Evolutionary conservation across 441 rosid species (phyloP).

Genomic region (Capsella rubella): DNA sequence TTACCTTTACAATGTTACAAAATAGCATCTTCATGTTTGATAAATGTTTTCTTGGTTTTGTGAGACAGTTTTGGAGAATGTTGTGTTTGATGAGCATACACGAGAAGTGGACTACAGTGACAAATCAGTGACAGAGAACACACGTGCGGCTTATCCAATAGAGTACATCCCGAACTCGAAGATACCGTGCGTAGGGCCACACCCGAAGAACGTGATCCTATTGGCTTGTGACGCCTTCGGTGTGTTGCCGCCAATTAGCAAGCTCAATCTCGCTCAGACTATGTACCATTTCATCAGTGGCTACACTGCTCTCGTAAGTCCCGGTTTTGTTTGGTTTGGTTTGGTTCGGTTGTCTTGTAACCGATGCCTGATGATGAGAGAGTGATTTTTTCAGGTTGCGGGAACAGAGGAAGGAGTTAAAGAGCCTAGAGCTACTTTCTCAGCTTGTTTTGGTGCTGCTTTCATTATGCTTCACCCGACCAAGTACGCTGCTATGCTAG

Average conservation of each 20-base stretch:
- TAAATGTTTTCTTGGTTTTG: neutral
- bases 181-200: slow-evolving; percentile 91
- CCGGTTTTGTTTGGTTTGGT: neutral
- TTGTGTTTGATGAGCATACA: slow-evolving; percentile 90
- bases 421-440: slow-evolving; percentile 90
- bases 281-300: slow-evolving; percentile 99
- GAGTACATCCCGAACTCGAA: slow-evolving; percentile 93
- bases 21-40: too few species aligned
- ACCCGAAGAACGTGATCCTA: slow-evolving; percentile 88
- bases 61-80: slow-evolving; percentile 77
- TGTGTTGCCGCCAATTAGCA: slow-evolving; percentile 98
- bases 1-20: too few species aligned
- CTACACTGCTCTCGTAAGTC: slow-evolving; percentile 78
- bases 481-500: slow-evolving; percentile 93
- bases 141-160: slow-evolving; percentile 96
- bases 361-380: neutral
- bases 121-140: slow-evolving; percentile 92
- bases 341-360: neutral
- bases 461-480: slow-evolving; percentile 98
- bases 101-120: slow-evolving; percentile 84
- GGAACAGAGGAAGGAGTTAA: slow-evolving; percentile 96
- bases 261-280: slow-evolving; percentile 83
- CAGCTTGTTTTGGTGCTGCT: slow-evolving; percentile 98
- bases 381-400: slow-evolving; percentile 58
- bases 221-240: slow-evolving; percentile 97